Evolutionary conservation across 1,284 basidiomycete genomes (phyloP).

Genomic region (Tremellales sp.): DNA sequence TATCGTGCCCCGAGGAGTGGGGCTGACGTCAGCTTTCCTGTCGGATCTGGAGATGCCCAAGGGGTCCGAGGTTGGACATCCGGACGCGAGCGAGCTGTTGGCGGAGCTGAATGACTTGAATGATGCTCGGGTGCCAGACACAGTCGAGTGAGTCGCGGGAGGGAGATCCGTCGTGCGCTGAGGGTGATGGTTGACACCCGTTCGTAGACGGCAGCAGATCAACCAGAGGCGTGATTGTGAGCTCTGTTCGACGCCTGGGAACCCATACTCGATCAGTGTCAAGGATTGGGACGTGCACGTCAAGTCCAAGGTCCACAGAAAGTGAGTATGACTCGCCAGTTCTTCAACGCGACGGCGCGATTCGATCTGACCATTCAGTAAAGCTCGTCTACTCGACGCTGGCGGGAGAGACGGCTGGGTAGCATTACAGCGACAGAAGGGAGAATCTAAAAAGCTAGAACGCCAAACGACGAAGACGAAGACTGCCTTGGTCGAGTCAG

Average conservation of each 20-base stretch:
- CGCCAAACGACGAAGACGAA: no score
- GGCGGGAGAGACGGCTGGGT: background rate
- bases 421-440: background rate
- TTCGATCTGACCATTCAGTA: no score
- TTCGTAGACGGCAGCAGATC: slow-evolving; percentile 57
- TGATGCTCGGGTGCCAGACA: slow-evolving; percentile 31
- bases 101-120: slow-evolving; percentile 51
- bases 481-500: no score
- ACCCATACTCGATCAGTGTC: slow-evolving; percentile 71
- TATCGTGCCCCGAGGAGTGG: background rate
- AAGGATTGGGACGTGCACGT: slow-evolving; percentile 64
- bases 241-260: slow-evolving; percentile 62
- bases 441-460: background rate
- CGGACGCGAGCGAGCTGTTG: slow-evolving; percentile 56
- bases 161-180: no score
- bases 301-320: slow-evolving; percentile 59
- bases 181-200: slow-evolving; percentile 3
- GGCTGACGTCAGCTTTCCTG: slow-evolving; percentile 59
- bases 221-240: slow-evolving; percentile 63
- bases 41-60: slow-evolving; percentile 55
- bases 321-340: slow-evolving; percentile 24
- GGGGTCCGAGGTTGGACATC: slow-evolving; percentile 57
- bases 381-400: background rate
- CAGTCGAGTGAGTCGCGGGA: slow-evolving; percentile 48
- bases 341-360: no score